phyloP scores from a whole-genome alignment of 306 rosid species.

The Abrus precatorius region DNA sequence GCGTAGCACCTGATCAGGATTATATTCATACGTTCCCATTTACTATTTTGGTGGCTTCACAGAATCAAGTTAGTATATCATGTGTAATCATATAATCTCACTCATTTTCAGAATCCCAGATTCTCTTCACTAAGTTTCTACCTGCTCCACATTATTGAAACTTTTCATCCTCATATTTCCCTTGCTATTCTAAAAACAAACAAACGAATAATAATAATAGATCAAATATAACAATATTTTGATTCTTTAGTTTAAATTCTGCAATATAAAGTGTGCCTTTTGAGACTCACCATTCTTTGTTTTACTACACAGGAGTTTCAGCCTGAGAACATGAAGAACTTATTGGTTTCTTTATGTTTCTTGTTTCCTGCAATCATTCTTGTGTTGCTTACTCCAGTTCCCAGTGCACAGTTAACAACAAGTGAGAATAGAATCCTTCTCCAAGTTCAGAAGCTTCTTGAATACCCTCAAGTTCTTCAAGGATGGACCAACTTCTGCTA shows the following conservation, averaged over 20 bases:
- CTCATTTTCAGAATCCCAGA: constrained; percentile 52
- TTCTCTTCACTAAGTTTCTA: constrained; percentile 35
- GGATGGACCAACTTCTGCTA: constrained; percentile 79
- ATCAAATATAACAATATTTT: background rate
- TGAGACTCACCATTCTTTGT: constrained; percentile 18
- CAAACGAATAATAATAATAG: no score
- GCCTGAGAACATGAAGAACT: constrained; percentile 61
- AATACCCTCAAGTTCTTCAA: constrained; percentile 75
- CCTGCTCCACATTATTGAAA: constrained; percentile 41
- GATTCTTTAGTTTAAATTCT: background rate
- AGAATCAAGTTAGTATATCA: background rate
- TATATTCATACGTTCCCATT: background rate
- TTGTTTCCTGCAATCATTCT: constrained; percentile 53
- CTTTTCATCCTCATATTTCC: background rate
- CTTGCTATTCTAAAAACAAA: no score
- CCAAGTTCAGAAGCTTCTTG: constrained; percentile 73
- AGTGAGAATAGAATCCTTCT: constrained; percentile 69
- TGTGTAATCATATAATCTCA: constrained; percentile 37
- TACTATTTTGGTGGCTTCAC: constrained; percentile 44
- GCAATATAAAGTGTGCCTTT: background rate
- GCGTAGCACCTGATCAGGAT: constrained; percentile 35
- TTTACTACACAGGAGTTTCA: constrained; percentile 16
- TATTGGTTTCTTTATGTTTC: constrained; percentile 57
- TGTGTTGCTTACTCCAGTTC: constrained; percentile 57
- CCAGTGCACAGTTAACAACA: constrained; percentile 64